A percentile compares a stretch with the other conserved stretches of the same genome.
These are phyloP conservation scores for Cystofilobasidium macerans DNA, from an alignment of 768 basidiomycete species.

Conservation along the genomic window DNA sequence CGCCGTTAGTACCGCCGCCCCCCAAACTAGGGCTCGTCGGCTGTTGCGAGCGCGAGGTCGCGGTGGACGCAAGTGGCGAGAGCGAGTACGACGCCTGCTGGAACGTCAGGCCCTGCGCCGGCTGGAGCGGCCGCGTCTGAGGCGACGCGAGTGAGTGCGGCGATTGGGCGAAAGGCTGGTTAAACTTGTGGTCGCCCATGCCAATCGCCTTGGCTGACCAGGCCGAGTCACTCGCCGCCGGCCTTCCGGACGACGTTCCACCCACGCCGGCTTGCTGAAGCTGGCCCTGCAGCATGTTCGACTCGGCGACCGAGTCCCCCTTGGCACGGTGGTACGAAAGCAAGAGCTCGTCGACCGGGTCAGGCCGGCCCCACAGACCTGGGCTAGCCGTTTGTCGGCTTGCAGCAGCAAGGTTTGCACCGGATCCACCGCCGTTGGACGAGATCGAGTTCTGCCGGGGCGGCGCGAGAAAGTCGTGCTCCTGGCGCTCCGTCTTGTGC, in stretches of 20 bases:
- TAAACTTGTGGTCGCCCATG: conserved; percentile 10
- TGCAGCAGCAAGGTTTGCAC: background rate
- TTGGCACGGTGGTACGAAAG: background rate
- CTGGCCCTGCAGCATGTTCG: conserved; percentile 1
- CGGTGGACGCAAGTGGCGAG: background rate
- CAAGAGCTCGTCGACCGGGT: conserved; percentile 25
- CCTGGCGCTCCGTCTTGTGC: background rate
- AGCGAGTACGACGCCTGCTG: background rate
- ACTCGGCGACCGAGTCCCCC: background rate
- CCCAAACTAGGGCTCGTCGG: too few species aligned
- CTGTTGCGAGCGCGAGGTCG: background rate
- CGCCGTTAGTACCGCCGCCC: background rate
- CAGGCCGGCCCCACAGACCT: conserved; percentile 9
- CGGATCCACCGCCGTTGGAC: background rate
- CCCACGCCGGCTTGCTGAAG: too few species aligned
- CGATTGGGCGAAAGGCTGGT: conserved; percentile 2
- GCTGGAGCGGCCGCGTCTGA: background rate
- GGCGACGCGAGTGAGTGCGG: conserved; percentile 3
- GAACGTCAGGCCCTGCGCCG: background rate
- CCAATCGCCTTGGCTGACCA: conserved; percentile 19
- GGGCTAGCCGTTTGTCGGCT: background rate
- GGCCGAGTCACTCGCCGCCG: background rate
- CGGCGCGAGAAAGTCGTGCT: conserved; percentile 14
- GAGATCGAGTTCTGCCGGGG: conserved; percentile 1
- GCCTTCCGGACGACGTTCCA: background rate